These are phyloP conservation scores for Fusarium coicis DNA, from an alignment of 2,329 filamentous ascomycete genomes.

Conservation along the genomic window DNA sequence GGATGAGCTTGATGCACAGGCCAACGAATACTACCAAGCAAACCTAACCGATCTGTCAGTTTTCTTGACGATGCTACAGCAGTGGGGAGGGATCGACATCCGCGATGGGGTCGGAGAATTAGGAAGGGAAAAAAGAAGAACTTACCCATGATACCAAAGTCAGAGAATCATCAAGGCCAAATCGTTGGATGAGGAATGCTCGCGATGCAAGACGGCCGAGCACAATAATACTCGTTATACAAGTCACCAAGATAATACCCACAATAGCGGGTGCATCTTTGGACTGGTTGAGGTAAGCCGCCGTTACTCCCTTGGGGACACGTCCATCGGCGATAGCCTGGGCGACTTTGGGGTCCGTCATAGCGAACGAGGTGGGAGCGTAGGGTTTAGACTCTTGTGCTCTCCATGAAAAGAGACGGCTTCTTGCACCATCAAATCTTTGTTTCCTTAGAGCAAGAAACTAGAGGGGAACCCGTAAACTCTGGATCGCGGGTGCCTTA, in stretches of 20 bases:
- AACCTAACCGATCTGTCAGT: constrained; percentile 40
- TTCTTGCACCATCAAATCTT: neutral
- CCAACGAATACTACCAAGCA: constrained; percentile 56
- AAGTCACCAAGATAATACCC: constrained; percentile 53
- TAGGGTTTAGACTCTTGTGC: neutral
- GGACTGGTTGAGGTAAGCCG: constrained; percentile 50
- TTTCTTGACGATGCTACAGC: neutral
- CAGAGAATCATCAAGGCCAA: constrained; percentile 54
- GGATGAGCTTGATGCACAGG: constrained; percentile 57
- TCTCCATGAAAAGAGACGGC: constrained; percentile 5
- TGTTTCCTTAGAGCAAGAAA: neutral
- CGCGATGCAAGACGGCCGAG: constrained; percentile 50
- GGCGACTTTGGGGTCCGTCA: constrained; percentile 43
- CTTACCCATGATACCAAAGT: constrained; percentile 51
- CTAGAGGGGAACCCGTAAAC: neutral
- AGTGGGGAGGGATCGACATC: constrained; percentile 15
- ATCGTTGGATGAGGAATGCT: constrained; percentile 49
- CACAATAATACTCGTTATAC: constrained; percentile 50
- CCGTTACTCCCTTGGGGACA: constrained; percentile 50
- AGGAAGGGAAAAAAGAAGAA: neutral
- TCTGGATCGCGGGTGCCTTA: neutral
- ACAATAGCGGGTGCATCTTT: constrained; percentile 52
- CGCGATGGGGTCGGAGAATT: neutral
- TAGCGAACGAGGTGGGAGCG: constrained; percentile 8
- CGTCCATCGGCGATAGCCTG: constrained; percentile 50